Percentiles rank a stretch among this genome's conserved stretches.
Conservation (phyloP, 192 early-diverging fungal species). For the Rhizophagus sp. region DNA sequence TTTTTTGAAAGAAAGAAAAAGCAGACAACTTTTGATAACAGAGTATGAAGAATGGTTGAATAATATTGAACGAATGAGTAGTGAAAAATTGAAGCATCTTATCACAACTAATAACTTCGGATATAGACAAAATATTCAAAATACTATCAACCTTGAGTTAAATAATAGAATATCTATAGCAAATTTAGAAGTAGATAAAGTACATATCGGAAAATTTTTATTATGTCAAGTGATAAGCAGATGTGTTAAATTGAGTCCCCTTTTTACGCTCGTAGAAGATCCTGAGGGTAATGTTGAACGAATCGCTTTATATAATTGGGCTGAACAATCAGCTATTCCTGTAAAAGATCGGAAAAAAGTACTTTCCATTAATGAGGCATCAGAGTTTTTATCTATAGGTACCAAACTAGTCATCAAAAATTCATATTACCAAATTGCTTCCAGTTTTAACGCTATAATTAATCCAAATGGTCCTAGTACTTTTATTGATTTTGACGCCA, state of each 20-base stretch:
- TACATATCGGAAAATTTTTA: neutral
- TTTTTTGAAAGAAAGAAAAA: neutral
- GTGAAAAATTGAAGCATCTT: neutral
- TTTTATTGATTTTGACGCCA: neutral
- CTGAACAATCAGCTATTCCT: neutral
- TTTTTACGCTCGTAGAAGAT: slow-evolving; percentile 1
- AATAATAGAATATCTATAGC: slow-evolving; percentile 11
- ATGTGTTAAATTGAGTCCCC: neutral
- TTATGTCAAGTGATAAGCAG: neutral
- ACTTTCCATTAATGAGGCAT: neutral
- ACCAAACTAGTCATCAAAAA: neutral
- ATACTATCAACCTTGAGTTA: neutral
- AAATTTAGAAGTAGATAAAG: neutral
- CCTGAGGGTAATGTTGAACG: neutral
- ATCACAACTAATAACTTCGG: neutral
- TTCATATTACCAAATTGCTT: neutral
- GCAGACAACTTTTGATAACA: neutral
- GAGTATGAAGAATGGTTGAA: neutral
- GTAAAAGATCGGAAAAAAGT: neutral
- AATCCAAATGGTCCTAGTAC: neutral
- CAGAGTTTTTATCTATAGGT: neutral
- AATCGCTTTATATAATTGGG: slow-evolving; percentile 11
- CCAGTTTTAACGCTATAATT: neutral
- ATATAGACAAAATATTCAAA: neutral
- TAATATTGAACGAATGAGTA: neutral